Evolutionary conservation across 106 monocot species (phyloP).

Genomic region (Platanthera guangdongensis): DNA sequence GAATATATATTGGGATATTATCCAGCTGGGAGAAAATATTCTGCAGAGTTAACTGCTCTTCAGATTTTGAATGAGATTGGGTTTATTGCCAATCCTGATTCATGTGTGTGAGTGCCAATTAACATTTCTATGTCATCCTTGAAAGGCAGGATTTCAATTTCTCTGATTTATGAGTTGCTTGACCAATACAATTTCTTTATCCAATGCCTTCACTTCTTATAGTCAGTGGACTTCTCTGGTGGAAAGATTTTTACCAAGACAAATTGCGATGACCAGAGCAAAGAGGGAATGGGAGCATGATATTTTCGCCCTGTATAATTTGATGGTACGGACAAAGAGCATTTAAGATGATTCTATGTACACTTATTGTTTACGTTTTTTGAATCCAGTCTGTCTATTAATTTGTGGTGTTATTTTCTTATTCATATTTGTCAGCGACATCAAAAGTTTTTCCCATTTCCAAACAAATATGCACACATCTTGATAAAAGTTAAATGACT

Average conservation of each 20-base stretch:
- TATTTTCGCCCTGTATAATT: conserved; percentile 59
- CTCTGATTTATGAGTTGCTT: not conserved
- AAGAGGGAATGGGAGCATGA: conserved; percentile 88
- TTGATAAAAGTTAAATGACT: no score
- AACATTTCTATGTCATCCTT: not conserved
- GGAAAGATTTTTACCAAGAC: conserved; percentile 89
- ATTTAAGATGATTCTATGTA: not conserved
- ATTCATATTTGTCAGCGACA: not conserved
- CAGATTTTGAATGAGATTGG: conserved; percentile 92
- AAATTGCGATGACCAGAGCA: conserved; percentile 77
- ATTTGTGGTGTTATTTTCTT: not conserved
- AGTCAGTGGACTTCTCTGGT: conserved; percentile 90
- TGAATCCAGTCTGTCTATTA: not conserved
- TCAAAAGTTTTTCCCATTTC: not conserved
- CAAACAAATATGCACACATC: not conserved
- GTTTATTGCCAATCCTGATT: conserved; percentile 61
- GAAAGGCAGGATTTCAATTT: not conserved
- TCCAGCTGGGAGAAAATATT: conserved; percentile 87
- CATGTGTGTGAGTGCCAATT: conserved; percentile 56
- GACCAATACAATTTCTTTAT: not conserved
- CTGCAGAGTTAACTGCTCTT: conserved; percentile 77
- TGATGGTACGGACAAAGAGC: conserved; percentile 42
- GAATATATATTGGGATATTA: conserved; percentile 95
- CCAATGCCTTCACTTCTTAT: not conserved
- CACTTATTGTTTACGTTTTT: not conserved